Evolutionary conservation across 2,329 filamentous ascomycete genomes (phyloP), one percentile per base, ranked within the genome.

Genomic region (Neoscytalidium dimidiatum): DNA sequence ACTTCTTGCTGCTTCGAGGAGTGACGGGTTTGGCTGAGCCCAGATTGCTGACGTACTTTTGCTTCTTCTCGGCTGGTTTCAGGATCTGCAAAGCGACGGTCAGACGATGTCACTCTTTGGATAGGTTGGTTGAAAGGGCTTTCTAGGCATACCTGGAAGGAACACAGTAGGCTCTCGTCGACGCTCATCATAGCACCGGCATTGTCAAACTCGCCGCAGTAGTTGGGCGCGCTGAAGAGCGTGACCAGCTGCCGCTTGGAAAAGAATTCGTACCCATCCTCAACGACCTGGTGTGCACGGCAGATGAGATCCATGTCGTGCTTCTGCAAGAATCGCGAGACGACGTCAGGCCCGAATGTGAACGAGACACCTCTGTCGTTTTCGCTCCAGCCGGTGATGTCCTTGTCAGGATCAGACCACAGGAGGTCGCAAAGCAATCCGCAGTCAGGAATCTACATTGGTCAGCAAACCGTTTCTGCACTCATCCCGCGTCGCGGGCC

Each of bases 21-120:
- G 87, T 89, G 81, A 86, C 84, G 80, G 87, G 86, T 83, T 85
- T 86, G 84, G 86, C 88, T 81, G 90, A 85, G 83, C 86, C 85
- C 33, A 52, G 43, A 83, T 85, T 85, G 83, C 88, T 86, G 78
- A 96, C 94, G 86, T 96, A 98, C 94, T 98, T 98, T 92, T 97
- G 94, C 90, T 99, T 99, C 90, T 99, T 99, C 88, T 99, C 95
- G 81, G 95, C 95, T 77, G 95, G 95, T 86, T 98, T 99, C 84
- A 99, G 86, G 78, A 99, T 98, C 92, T 96, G 65, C n/a, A 28
- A 19, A 26, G 31, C 2, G 9, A 48, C 2, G n/a, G 56, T 60
- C 56, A 60, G 56, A 41, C 17, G 7, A 23, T n/a, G n/a, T 23
- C 41, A 23, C 35, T 13, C 21, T 26, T 35, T 5, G 17, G 11